Base-by-base conservation (phyloP, 495 filamentous ascomycete species). In the Neurospora terricola region DNA sequence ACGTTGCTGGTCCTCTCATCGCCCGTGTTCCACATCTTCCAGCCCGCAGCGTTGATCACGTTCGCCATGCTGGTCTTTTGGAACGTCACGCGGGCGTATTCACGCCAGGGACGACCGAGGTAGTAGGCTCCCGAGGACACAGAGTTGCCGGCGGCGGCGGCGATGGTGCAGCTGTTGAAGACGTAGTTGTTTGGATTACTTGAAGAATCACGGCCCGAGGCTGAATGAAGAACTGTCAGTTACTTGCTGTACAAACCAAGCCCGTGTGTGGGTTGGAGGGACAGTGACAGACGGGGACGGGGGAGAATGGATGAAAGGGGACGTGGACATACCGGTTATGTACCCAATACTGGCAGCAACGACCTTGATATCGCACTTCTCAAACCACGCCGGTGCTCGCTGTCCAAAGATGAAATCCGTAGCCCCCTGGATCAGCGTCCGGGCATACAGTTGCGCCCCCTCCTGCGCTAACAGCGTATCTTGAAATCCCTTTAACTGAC, bases 381-480 rank as follows among this genome's bases (percentile, higher is more conserved):
- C 87, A 75, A 92, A 90, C 90, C 90, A 92, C 12, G 85, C 86
- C 11, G 79, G 80, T 12, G 87, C 87, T 34, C 82, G 79, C 79
- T 90, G 88, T 8, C 90, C 90, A 78, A 91, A 92, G 75, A 92
- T 88, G 76, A 91, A 91, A 76, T 91, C 90, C 27, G 87, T 87
- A 12, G 87, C 87, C 14, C 90, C 90, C 72, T 86, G 81, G 74
- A 91, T 89, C 69, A 84, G 80, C 76, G 83, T 85, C 27, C 81
- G 80, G 18, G 81, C 84, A 80, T 87, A 91, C n/a, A 90, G 74
- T 73, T 91, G 88, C 69, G 80, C 76, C 38, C 90, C 90, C n/a
- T 78, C 81, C 70, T 91, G 80, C 14, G 88, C 86, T 5, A 90
- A 81, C 36, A 91, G 70, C 3, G 90, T 91, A 75, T 91, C 90